phyloP scores from a whole-genome alignment of 169 alveolate genomes.

The Cardiosporidium cionae region DNA sequence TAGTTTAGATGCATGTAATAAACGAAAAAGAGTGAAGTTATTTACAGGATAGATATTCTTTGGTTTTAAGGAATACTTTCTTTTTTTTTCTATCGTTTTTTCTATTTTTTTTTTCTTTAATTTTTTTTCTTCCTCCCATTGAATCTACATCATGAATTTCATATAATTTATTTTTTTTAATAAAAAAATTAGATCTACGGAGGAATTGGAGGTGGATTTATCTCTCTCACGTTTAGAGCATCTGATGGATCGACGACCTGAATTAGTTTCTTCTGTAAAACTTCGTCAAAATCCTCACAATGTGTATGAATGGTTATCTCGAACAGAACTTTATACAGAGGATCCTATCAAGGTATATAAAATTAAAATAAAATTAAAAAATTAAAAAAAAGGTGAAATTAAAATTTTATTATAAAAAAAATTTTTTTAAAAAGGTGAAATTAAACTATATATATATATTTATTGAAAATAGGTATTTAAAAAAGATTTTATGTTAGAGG shows the following conservation, averaged over 20 bases:
- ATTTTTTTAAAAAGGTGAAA: background rate
- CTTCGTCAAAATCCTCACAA: conserved; percentile 82
- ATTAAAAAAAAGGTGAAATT: too few relatives aligned
- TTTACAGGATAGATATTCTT: too few relatives aligned
- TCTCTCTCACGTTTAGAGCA: conserved; percentile 14
- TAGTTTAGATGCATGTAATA: too few relatives aligned
- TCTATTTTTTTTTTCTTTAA: background rate
- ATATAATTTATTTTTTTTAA: background rate
- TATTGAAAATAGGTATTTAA: too few relatives aligned
- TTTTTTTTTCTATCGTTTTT: background rate
- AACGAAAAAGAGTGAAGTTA: too few relatives aligned
- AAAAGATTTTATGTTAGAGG: too few relatives aligned
- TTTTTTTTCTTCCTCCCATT: background rate
- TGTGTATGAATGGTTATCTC: conserved; percentile 80
- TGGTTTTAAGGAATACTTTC: background rate
- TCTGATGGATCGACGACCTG: conserved; percentile 32
- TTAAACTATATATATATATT: background rate
- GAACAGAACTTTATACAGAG: conserved; percentile 40
- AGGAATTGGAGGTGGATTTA: conserved; percentile 16
- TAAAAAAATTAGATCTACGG: background rate
- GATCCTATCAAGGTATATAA: conserved; percentile 24
- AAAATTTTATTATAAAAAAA: too few relatives aligned
- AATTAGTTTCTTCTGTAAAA: conserved; percentile 34
- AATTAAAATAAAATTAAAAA: too few relatives aligned
- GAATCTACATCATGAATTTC: background rate